Evolutionary conservation across 2,329 filamentous ascomycete genomes (phyloP), one percentile per base, ranked within the genome.

Genomic region (Claviceps sp.): DNA sequence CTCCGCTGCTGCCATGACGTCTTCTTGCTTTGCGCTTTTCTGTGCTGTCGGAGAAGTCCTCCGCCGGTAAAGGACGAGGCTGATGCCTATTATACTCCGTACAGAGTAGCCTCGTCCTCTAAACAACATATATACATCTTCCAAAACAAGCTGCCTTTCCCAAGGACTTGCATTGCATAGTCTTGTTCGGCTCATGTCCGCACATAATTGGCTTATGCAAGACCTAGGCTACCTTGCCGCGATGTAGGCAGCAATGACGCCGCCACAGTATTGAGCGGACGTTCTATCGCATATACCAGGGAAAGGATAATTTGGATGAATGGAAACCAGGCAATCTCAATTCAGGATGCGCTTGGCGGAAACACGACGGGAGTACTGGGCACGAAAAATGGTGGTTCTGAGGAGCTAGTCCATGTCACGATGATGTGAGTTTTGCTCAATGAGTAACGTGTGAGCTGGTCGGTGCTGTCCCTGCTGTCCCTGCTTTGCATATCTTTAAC

Each of bases 191-290:
- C 30, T 48, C 37, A 16, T 50, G 45, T 34, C 42, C 43, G 37
- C 50, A 40, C 1, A 18, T 16, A n/a, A 16, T n/a, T 34, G 38
- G 20, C 37, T n/a, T 16, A 38, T 43, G 18, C 20, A 34, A n/a
- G 43, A 47, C 16, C 52, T 40, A 11, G 52, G 52, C 16, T 50
- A 53, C 44, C 45, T 53, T 37, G 43, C 48, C 18, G 48, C 44
- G 5, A 50, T 20, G 37, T 53, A 37, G 3, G 48, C 45, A 18
- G 48, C 48, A n/a, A n/a, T n/a, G n/a, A n/a, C n/a, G n/a, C n/a
- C n/a, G n/a, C n/a, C n/a, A n/a, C n/a, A n/a, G n/a, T n/a, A 20
- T 37, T 50, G n/a, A 18, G 18, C 3, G 52, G 48, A 24, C 43
- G 38, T 30, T 48, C 48, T 14, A 44, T 44, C 16, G 48, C 47